Conservation (phyloP, 2,329 filamentous ascomycete genomes). For the Clonostachys byssicola region DNA sequence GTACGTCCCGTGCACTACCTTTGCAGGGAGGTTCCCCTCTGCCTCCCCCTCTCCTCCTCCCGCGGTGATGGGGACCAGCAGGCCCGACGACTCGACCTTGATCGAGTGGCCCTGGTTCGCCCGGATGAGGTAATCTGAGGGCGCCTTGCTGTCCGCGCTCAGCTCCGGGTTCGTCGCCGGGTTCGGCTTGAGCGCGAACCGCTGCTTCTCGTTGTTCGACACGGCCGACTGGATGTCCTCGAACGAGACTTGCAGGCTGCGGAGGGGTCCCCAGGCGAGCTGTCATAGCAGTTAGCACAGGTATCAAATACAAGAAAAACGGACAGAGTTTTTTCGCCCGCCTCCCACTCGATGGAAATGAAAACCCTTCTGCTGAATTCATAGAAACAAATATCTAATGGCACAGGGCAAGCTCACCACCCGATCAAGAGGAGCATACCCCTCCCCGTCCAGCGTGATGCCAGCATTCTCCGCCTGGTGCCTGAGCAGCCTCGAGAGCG, state of each 20-base stretch:
- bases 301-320: background rate
- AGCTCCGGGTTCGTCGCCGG: constrained; percentile 7
- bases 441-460: constrained; percentile 52
- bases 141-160: constrained; percentile 32
- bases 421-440: constrained; percentile 51
- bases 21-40: constrained; percentile 54
- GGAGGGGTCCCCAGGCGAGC: constrained; percentile 55
- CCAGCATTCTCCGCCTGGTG: constrained; percentile 55
- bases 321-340: background rate
- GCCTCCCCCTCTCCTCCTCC: constrained; percentile 58
- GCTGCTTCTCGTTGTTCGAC: constrained; percentile 78
- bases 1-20: constrained; percentile 85
- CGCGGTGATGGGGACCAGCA: constrained; percentile 65
- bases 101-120: constrained; percentile 95
- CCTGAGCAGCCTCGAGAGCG: constrained; percentile 48
- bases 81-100: constrained; percentile 63
- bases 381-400: background rate
- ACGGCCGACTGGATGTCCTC: constrained; percentile 70
- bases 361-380: background rate
- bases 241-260: constrained; percentile 68
- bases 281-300: constrained; percentile 11
- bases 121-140: constrained; percentile 77
- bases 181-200: constrained; percentile 70
- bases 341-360: background rate
- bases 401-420: constrained; percentile 42